These are phyloP conservation scores for Sphagnum tenellum DNA, from an alignment of 225 moss, liverwort and hornwort species.

Conservation along the genomic window DNA sequence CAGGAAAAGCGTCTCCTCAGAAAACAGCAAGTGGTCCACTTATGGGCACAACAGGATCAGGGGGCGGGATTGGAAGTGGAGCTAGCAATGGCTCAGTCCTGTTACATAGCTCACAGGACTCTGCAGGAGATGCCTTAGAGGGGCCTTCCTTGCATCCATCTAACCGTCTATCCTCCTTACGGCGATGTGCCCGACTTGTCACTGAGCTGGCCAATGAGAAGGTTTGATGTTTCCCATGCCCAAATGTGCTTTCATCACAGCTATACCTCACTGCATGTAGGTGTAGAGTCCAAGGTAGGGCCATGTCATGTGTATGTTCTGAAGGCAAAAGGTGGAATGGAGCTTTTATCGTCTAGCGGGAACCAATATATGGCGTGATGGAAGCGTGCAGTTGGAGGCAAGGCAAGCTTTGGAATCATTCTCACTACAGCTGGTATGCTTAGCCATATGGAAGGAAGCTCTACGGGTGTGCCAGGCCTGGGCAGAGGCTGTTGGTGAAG, in stretches of 20 bases:
- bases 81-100: conserved; percentile 39
- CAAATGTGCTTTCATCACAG: no score
- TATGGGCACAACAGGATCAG: conserved; percentile 24
- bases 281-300: no score
- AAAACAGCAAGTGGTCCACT: conserved; percentile 37
- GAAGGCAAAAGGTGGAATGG: no score
- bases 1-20: conserved; percentile 44
- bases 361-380: no score
- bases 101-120: conserved; percentile 43
- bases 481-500: conserved; percentile 43
- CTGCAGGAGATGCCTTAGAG: conserved; percentile 28
- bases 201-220: conserved; percentile 80
- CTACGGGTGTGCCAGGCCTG: conserved; percentile 79
- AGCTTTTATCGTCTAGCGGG: no score
- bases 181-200: conserved; percentile 65
- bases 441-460: conserved; percentile 95
- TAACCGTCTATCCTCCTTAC: conserved; percentile 75
- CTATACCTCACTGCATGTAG: no score
- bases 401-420: conserved; percentile 78
- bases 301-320: no score
- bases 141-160: conserved; percentile 79
- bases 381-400: conserved; percentile 56
- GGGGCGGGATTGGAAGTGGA: conserved; percentile 40
- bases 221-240: conserved; percentile 26
- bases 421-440: conserved; percentile 78